Conservation (phyloP, 202 grass and related monocot genomes). For the Setaria italica region DNA sequence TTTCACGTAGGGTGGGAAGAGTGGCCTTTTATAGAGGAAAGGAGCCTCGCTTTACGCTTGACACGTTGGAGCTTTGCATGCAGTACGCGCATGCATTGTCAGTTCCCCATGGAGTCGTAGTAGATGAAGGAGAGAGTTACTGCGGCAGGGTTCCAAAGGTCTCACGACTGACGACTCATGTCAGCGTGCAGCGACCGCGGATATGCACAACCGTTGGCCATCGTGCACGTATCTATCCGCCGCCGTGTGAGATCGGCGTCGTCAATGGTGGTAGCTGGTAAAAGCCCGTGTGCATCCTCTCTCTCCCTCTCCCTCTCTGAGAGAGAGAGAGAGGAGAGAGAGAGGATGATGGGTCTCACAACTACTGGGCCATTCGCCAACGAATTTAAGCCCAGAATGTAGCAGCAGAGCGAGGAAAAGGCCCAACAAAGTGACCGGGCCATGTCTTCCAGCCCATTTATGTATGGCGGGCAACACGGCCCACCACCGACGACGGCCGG, state of each 20-base stretch:
- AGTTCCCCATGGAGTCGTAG: background rate
- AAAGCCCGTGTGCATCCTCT: background rate
- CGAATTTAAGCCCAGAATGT: background rate
- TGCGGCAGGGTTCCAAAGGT: background rate
- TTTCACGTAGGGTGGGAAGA: background rate
- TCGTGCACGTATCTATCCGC: background rate
- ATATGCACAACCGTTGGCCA: background rate
- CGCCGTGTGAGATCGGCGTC: too few species aligned
- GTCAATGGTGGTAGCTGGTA: background rate
- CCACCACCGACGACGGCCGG: background rate
- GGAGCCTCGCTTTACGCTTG: background rate
- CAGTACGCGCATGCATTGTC: too few species aligned
- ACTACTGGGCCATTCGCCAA: too few species aligned
- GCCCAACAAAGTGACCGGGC: background rate
- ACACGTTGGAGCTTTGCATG: background rate
- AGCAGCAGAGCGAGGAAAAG: background rate
- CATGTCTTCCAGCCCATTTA: too few species aligned
- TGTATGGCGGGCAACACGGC: background rate
- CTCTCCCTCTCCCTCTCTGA: too few species aligned
- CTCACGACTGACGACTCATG: background rate
- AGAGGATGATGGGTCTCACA: too few species aligned
- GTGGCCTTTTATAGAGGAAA: conserved; percentile 12
- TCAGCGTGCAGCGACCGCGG: background rate
- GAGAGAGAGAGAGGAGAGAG: too few species aligned
- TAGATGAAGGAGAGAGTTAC: background rate